Base-by-base conservation (phyloP, 164 flowering plant species). In the Magnolia officinalis region DNA sequence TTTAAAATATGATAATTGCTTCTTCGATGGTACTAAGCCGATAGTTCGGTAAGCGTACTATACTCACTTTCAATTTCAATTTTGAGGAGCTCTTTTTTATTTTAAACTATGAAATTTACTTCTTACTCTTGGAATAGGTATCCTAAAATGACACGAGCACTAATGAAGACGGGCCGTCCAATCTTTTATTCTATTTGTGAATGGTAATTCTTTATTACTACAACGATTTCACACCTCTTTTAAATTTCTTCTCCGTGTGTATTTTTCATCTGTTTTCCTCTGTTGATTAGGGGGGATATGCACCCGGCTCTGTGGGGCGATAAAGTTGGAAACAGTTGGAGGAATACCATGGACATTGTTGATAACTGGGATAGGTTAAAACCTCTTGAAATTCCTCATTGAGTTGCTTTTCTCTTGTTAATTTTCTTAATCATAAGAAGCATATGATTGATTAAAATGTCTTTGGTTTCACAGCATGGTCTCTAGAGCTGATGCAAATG, bases 401-500 rank as follows among this genome's bases (percentile, higher is more conserved):
- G 21, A 37, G 20, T 52, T 72, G 14, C 8, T 37, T 37, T 37
- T 37, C 6, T 37, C 45, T 37, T 51, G 51, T 8, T 23, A 23
- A 23, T 23, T 72, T 51, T 52, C 4, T 21, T 6, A 6, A 9
- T 52, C 45, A 16, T n/a, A 49, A 29, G 49, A 16, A 14, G 37
- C 9, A 20, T 66, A 72, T 59, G 23, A 2, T 50, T 71, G 67
- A 45, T 13, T 66, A 31, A 52, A 19, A n/a, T 59, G 24, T 75
- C 51, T 68, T 58, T 1, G 6, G 50, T 16, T 74, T 55, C 14
- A 78, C 87, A 94, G 97, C 78, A 88, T 94, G 96, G 51, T 86
- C 1, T 85, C 92, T 37, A 84, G 89, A 86, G 95, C 93, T 50
- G 97, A 94, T 77, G 70, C 81, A 85, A 95, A 95, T 76, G 95